These are phyloP conservation scores for Fusarium humuli DNA, from an alignment of 2,329 filamentous ascomycete species.

Conservation along the genomic window DNA sequence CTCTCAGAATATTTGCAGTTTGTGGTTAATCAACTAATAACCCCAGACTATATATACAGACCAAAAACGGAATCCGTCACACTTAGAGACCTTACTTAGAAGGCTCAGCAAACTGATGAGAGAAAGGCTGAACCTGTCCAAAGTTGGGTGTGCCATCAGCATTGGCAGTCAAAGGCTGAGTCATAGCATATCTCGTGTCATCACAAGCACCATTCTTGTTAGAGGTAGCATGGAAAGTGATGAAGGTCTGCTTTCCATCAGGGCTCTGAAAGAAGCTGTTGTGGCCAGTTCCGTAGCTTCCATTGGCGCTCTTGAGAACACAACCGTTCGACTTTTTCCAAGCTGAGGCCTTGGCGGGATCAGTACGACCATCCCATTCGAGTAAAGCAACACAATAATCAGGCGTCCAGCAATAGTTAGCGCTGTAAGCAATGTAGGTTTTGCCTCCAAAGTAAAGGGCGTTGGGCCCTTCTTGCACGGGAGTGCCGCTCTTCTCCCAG, in stretches of 20 bases:
- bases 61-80: too few species aligned
- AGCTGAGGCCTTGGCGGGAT: constrained; percentile 57
- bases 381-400: constrained; percentile 66
- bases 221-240: constrained; percentile 66
- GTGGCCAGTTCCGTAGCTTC: constrained; percentile 68
- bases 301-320: constrained; percentile 64
- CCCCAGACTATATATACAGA: neutral
- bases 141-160: constrained; percentile 65
- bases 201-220: constrained; percentile 63
- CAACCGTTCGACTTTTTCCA: constrained; percentile 66
- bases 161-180: constrained; percentile 62
- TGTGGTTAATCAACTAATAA: neutral
- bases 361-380: constrained; percentile 62
- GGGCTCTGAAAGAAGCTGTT: constrained; percentile 70
- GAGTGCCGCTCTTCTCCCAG: constrained; percentile 62
- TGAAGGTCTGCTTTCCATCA: constrained; percentile 65
- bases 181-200: constrained; percentile 65
- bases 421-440: constrained; percentile 66
- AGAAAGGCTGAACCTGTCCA: constrained; percentile 50
- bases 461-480: constrained; percentile 67
- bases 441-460: constrained; percentile 65
- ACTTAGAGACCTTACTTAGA: neutral
- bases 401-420: constrained; percentile 67
- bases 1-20: too few species aligned
- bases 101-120: constrained; percentile 34